phyloP scores from a whole-genome alignment of 768 basidiomycete species.

The Boletus tomentosulus region DNA sequence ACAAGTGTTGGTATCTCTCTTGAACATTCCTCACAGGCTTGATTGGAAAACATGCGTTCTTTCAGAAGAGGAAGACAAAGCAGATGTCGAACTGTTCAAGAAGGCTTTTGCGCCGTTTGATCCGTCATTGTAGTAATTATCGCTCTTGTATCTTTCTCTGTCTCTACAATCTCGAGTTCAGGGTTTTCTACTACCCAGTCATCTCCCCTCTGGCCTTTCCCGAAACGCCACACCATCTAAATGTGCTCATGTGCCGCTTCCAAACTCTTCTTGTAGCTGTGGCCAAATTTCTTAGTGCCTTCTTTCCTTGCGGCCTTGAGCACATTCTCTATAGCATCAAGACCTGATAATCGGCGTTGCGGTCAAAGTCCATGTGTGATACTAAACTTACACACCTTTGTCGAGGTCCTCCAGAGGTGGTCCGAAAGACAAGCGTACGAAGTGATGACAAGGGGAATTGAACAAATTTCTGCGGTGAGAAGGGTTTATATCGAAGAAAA shows the following conservation, averaged over 20 bases:
- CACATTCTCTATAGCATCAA: constrained; percentile 84
- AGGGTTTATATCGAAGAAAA: constrained; percentile 81
- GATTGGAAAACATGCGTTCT: constrained; percentile 92
- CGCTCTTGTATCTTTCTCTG: neutral
- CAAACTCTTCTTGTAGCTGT: constrained; percentile 62
- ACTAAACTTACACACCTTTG: constrained; percentile 44
- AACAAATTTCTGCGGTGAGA: constrained; percentile 84
- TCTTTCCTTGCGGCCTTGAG: constrained; percentile 63
- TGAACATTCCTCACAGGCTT: constrained; percentile 70
- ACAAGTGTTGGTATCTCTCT: constrained; percentile 73
- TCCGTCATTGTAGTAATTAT: constrained; percentile 35
- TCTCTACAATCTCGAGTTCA: neutral
- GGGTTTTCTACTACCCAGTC: neutral
- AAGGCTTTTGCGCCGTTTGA: constrained; percentile 74
- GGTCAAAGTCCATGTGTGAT: neutral
- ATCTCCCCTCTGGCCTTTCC: neutral
- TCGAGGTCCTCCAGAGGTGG: constrained; percentile 78
- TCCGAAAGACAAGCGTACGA: constrained; percentile 83
- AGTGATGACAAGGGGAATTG: constrained; percentile 87
- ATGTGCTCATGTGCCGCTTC: constrained; percentile 32
- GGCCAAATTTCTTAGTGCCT: constrained; percentile 61
- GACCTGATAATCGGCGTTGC: constrained; percentile 37
- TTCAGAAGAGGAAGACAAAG: constrained; percentile 79
- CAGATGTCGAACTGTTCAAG: constrained; percentile 83
- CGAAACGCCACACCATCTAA: constrained; percentile 3